Evolutionary conservation across 2,329 filamentous ascomycete species (phyloP).

Genomic region (Paecilomyces niveus): DNA sequence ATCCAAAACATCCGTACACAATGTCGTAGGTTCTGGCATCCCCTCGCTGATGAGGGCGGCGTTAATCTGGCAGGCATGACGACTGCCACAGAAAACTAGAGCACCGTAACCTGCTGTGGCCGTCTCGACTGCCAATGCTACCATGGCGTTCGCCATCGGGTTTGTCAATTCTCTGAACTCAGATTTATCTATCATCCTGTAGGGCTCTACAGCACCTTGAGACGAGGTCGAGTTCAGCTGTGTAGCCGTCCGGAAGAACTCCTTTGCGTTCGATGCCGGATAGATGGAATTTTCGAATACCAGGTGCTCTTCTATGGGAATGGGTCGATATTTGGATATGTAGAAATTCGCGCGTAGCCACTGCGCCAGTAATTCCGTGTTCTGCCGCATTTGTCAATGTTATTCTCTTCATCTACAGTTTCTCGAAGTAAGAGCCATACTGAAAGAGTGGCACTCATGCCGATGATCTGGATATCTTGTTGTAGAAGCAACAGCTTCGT

Average conservation of each 20-base stretch:
- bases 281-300: constrained; percentile 66
- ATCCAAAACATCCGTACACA: constrained; percentile 46
- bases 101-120: constrained; percentile 62
- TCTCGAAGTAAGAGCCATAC: constrained; percentile 35
- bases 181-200: constrained; percentile 49
- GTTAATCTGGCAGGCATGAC: constrained; percentile 59
- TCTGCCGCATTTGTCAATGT: constrained; percentile 41
- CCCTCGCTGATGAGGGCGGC: constrained; percentile 62
- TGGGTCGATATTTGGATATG: constrained; percentile 63
- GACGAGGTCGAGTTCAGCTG: constrained; percentile 36
- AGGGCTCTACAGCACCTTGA: constrained; percentile 26
- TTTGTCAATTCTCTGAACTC: constrained; percentile 56
- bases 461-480: constrained; percentile 62
- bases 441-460: constrained; percentile 73
- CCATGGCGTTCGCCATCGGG: constrained; percentile 61
- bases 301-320: constrained; percentile 69
- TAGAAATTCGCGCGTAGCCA: constrained; percentile 69
- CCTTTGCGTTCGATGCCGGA: constrained; percentile 51
- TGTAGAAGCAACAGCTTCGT: constrained; percentile 65
- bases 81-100: constrained; percentile 67
- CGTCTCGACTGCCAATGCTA: constrained; percentile 63
- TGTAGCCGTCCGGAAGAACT: constrained; percentile 51
- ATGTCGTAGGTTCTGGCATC: constrained; percentile 47
- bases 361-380: constrained; percentile 59
- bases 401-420: neutral